phyloP scores from a whole-genome alignment of 2,329 filamentous ascomycete species.

The Fusarium sublunatum region DNA sequence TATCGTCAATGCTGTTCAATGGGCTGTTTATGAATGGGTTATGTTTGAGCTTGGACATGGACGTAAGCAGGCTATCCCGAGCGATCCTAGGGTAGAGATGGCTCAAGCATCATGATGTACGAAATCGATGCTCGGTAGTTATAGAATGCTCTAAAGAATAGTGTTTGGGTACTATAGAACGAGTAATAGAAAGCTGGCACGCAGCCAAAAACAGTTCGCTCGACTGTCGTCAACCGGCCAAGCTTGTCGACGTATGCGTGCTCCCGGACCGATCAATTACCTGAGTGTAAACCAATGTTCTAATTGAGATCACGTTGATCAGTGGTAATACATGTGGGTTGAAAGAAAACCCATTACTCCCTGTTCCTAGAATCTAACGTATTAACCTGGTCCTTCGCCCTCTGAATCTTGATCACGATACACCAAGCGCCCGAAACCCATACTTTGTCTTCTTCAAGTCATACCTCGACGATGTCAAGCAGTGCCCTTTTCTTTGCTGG shows the following conservation, averaged over 20 bases:
- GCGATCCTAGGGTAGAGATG: conserved; percentile 6
- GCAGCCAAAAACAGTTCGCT: too few relatives aligned
- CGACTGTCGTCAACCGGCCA: too few relatives aligned
- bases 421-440: conserved; percentile 34
- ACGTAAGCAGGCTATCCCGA: conserved; percentile 25
- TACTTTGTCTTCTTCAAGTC: conserved; percentile 17
- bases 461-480: conserved; percentile 17
- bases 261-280: not conserved
- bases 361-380: conserved; percentile 23
- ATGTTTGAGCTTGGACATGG: conserved; percentile 68
- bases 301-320: not conserved
- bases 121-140: too few relatives aligned
- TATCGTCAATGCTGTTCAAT: conserved; percentile 92
- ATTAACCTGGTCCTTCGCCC: conserved; percentile 21
- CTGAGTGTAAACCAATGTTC: not conserved
- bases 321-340: not conserved
- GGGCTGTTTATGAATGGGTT: conserved; percentile 91
- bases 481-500: conserved; percentile 27
- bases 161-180: too few relatives aligned
- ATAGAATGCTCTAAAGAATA: not conserved
- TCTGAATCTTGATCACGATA: conserved; percentile 30
- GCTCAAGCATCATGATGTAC: conserved; percentile 3
- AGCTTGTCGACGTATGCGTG: too few relatives aligned
- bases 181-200: not conserved
- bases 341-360: conserved; percentile 17